Evolutionary conservation across 495 filamentous ascomycete species (phyloP), one percentile per base, ranked within the genome.

Genomic region (Lasiosphaeris hirsuta): DNA sequence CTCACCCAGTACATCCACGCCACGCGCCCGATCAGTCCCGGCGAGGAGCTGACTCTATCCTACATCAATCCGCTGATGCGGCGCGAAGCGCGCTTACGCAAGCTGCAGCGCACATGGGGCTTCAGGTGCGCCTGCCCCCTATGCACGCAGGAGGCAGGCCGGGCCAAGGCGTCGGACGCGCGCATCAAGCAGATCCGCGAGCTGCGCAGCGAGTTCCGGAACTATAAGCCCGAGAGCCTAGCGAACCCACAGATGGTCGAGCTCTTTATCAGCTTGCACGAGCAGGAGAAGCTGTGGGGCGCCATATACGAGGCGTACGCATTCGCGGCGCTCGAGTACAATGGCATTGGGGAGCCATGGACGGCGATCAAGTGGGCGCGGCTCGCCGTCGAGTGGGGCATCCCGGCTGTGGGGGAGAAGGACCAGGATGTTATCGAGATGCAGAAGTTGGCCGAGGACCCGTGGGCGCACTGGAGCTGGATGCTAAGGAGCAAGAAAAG

Each of bases 271-370:
- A 66, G 64, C 8, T 42, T 77, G 44, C 70, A 69, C 42, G 59
- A 75, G 57, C 63, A 69, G 54, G 75, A 78, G 55, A 54, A 66
- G 38, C 60, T 77, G 34, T 61, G 69, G 40, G 65, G 65, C 10
- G 56, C 51, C 4, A 47, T 75, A 37, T 64, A 72, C 52, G 70
- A 76, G 56, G 73, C 69, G 5, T 75, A 74, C 50, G 57, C 66
- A 8, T 57, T 69, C 11, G 72, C 72, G 35, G 74, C 72, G 19
- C 55, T 71, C 15, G 74, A 75, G 61, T 75, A 67, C 38, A 75
- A 69, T 43, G 73, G 66, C 5, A 54, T 59, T 1, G 74, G 74
- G 2, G 68, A 76, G 18, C 55, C 63, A 7, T 69, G 68, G 66
- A 70, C 59, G 49, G 74, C 72, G 10, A 63, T 54, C 40, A 68